These are phyloP conservation scores for Aphanoascus verrucosus DNA, from an alignment of 2,329 filamentous ascomycete genomes.

Conservation along the genomic window DNA sequence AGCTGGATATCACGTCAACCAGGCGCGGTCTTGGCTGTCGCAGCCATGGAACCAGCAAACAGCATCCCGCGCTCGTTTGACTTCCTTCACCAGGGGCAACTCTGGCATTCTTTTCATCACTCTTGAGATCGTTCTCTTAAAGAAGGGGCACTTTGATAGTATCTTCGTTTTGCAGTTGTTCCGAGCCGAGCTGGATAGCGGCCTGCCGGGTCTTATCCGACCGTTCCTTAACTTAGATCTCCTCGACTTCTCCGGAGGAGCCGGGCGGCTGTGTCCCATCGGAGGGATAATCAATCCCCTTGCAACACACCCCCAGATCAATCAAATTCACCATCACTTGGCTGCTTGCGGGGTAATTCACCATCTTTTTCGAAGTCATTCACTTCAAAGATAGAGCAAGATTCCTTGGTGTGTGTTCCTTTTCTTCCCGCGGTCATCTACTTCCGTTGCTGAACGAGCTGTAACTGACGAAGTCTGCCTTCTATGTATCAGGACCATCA, in stretches of 20 bases:
- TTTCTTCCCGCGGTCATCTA: neutral
- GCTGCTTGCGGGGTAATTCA: neutral
- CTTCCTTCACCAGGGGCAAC: neutral
- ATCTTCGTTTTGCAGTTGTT: neutral
- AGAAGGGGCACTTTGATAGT: neutral
- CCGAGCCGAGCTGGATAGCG: constrained; percentile 1
- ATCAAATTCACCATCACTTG: too few relatives aligned
- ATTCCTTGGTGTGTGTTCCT: neutral
- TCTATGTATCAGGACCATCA: neutral
- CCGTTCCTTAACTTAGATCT: neutral
- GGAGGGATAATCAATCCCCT: neutral
- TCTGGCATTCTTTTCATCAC: neutral
- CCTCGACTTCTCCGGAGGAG: neutral
- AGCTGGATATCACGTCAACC: too few relatives aligned
- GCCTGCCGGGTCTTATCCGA: neutral
- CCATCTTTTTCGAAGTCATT: neutral
- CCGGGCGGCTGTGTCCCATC: neutral
- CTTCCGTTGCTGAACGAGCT: neutral
- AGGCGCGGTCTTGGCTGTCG: constrained; percentile 1
- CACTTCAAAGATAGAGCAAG: neutral
- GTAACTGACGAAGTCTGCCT: neutral
- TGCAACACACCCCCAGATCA: too few relatives aligned
- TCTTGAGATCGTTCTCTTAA: neutral
- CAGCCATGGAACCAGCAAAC: neutral
- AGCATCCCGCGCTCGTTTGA: neutral